Evolutionary conservation across 2,329 filamentous ascomycete species (phyloP), one percentile per base, ranked within the genome.

Genomic region (Hypoxylon sp.): DNA sequence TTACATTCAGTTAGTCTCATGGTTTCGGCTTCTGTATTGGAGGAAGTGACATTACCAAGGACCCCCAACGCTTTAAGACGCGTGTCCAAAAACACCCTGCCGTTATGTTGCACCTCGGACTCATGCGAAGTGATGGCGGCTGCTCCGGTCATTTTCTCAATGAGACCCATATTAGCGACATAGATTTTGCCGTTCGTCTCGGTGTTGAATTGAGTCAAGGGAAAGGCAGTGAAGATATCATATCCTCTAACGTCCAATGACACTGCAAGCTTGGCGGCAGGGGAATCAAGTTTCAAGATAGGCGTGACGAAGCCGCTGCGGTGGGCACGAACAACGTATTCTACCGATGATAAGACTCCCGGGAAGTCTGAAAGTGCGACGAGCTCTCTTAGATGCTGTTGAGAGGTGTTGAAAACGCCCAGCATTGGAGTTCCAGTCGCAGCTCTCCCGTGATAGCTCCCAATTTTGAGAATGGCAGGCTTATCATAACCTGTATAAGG

Each of bases 121-220:
- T 87, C 84, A n/a, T 83, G 90, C 39, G 83, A 85, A 0, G 91
- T 82, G 6, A 97, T 86, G 0, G 94, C 94, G 0, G 93, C 94
- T 0, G 91, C 89, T 0, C 94, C 95, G 0, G 94, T 94, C 92
- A 98, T 97, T 80, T 98, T 97, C 1, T 88, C 92, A 3, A 97
- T 71, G 1, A 98, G 83, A 0, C 95, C 95, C 0, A 98, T 80
- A 17, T 91, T 90, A 0, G 93, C 90, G 1, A 94, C 83, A 47
- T 81, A 81, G 0, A 91, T 81, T 19, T 78, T 70, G 39, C 82
- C 75, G 48, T 76, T 76, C 1, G 74, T 75, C 50, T 82, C 78
- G n/a, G 81, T 82, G 1, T 81, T 79, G 70, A 95, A 90, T 0
- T 83, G 79, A 0, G 84, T 83, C 1, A 94, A 79, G 0, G 92